These are phyloP conservation scores for Seiridium unicorne DNA, from an alignment of 2,329 filamentous ascomycete species.

Conservation along the genomic window DNA sequence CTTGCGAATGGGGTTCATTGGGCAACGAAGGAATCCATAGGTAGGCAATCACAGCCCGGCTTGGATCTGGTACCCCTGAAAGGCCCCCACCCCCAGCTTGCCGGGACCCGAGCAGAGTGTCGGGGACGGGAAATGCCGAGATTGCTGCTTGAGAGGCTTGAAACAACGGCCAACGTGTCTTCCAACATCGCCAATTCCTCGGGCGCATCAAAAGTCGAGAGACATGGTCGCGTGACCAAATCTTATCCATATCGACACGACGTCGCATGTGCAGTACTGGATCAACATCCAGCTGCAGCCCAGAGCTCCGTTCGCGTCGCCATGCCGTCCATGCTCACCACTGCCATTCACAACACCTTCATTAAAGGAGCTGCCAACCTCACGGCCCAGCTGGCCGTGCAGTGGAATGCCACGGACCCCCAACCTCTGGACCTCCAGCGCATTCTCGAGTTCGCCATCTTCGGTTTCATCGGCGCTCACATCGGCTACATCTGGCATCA, in stretches of 20 bases:
- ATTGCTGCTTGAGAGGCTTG: neutral
- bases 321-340: slow-evolving; percentile 13
- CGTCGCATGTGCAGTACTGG: neutral
- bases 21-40: no score
- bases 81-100: neutral
- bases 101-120: neutral
- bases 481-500: slow-evolving; percentile 34
- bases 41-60: no score
- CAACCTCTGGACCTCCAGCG: slow-evolving; percentile 29
- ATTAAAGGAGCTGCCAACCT: slow-evolving; percentile 13
- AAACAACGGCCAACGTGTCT: slow-evolving; percentile 6
- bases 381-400: slow-evolving; percentile 12
- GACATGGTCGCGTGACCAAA: neutral
- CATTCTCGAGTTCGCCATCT: slow-evolving; percentile 33
- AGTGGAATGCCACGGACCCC: slow-evolving; percentile 8
- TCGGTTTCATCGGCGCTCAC: slow-evolving; percentile 32
- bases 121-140: neutral
- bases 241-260: neutral
- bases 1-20: no score
- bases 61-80: neutral
- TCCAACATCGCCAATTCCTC: neutral
- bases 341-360: slow-evolving; percentile 12
- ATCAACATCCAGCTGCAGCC: neutral
- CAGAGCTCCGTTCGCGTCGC: neutral
- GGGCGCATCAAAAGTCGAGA: neutral